phyloP scores from a whole-genome alignment of 2,329 filamentous ascomycete genomes.

The Pseudogymnoascus sp. region DNA sequence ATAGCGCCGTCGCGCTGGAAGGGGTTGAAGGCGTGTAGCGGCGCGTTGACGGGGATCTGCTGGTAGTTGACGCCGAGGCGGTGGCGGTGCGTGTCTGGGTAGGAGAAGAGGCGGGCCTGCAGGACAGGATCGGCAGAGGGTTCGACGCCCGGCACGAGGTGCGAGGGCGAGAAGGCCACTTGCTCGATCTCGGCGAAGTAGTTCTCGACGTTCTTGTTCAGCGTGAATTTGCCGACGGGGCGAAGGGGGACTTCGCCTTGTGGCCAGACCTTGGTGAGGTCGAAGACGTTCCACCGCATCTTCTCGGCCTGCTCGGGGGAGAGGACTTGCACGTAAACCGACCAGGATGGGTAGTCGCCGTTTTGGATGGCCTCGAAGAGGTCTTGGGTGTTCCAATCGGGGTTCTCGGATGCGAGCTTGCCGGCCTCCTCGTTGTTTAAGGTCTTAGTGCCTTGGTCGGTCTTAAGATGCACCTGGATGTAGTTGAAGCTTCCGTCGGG shows the following conservation, averaged over 20 bases:
- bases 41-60: constrained; percentile 43
- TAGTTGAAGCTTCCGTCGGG: constrained; percentile 59
- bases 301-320: constrained; percentile 54
- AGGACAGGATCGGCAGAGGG: constrained; percentile 63
- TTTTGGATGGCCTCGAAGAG: constrained; percentile 55
- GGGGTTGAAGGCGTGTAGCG: constrained; percentile 51
- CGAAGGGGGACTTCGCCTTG: constrained; percentile 54
- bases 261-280: constrained; percentile 64
- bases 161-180: constrained; percentile 59
- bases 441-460: constrained; percentile 54
- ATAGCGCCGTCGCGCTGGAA: constrained; percentile 68
- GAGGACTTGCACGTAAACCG: constrained; percentile 57
- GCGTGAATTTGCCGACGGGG: constrained; percentile 54
- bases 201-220: constrained; percentile 56
- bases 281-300: constrained; percentile 58
- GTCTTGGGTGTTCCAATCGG: constrained; percentile 57
- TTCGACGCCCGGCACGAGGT: constrained; percentile 60
- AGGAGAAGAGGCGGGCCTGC: constrained; percentile 63
- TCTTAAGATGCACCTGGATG: constrained; percentile 57
- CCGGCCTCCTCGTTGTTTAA: constrained; percentile 52
- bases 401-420: constrained; percentile 48
- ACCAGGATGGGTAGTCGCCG: constrained; percentile 58
- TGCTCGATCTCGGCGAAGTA: constrained; percentile 64
- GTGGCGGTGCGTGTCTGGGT: constrained; percentile 57
- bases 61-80: constrained; percentile 52